These are phyloP conservation scores for Phaeodactylum tricornutum DNA, from an alignment of 108 stramenopile species.

Conservation along the genomic window DNA sequence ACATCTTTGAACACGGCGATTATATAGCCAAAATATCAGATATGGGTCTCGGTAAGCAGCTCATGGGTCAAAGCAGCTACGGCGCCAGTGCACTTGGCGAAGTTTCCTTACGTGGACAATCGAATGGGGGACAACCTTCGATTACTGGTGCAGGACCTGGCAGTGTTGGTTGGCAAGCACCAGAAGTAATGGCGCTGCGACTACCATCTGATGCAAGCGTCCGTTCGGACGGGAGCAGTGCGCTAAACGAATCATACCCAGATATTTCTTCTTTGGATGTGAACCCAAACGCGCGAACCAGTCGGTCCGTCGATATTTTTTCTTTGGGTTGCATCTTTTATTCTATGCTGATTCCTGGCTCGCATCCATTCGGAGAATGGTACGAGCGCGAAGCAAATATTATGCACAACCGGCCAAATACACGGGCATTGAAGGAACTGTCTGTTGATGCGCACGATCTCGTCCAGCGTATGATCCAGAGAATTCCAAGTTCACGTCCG, in stretches of 20 bases:
- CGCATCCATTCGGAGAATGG: slow-evolving; percentile 94
- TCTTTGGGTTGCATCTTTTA: slow-evolving; percentile 95
- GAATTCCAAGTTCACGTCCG: slow-evolving; percentile 73
- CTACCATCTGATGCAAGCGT: slow-evolving; percentile 49
- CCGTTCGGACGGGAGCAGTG: slow-evolving; percentile 17
- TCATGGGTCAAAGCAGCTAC: slow-evolving; percentile 82
- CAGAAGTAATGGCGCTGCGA: slow-evolving; percentile 86
- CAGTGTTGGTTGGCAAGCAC: slow-evolving; percentile 95
- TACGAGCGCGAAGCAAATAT: slow-evolving; percentile 95
- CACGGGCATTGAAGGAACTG: slow-evolving; percentile 44
- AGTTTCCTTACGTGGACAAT: slow-evolving; percentile 34
- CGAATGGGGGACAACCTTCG: slow-evolving; percentile 28
- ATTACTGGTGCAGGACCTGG: slow-evolving; percentile 74
- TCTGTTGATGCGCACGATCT: slow-evolving; percentile 78
- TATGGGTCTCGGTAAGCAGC: slow-evolving; percentile 95
- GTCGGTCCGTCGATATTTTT: slow-evolving; percentile 90
- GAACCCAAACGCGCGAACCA: slow-evolving; percentile 41
- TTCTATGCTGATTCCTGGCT: slow-evolving; percentile 76
- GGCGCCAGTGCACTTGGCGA: slow-evolving; percentile 71
- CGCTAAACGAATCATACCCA: slow-evolving; percentile 6
- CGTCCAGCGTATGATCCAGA: slow-evolving; percentile 68
- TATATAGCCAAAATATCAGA: slow-evolving; percentile 92
- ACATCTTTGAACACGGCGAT: slow-evolving; percentile 38
- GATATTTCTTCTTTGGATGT: slow-evolving; percentile 24
- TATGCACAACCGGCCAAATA: slow-evolving; percentile 67